phyloP scores from a whole-genome alignment of 495 filamentous ascomycete species.

The Lasiosphaeriaceae sp. region DNA sequence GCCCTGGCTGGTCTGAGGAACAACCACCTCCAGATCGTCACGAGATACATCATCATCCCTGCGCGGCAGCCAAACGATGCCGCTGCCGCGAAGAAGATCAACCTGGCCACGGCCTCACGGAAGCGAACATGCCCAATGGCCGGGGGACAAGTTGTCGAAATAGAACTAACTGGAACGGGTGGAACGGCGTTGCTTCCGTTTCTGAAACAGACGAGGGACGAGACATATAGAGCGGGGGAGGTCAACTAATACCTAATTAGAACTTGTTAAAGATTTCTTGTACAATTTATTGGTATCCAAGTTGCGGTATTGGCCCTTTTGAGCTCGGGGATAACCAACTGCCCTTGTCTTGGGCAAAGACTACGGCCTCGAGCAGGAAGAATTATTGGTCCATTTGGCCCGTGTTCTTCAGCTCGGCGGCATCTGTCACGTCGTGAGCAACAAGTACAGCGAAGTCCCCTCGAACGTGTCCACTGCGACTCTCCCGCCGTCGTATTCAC shows the following conservation, averaged over 20 bases:
- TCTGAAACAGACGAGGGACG: constrained; percentile 89
- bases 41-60: constrained; percentile 84
- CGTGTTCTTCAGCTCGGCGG: too few species aligned
- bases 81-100: constrained; percentile 29
- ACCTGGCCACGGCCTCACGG: constrained; percentile 54
- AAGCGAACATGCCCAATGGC: constrained; percentile 20
- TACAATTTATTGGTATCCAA: too few species aligned
- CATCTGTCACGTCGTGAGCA: too few species aligned
- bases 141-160: constrained; percentile 25
- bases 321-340: too few species aligned
- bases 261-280: too few species aligned
- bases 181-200: constrained; percentile 91
- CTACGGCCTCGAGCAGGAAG: too few species aligned
- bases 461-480: too few species aligned
- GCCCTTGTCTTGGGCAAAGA: too few species aligned
- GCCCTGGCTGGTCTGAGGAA: constrained; percentile 80
- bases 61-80: constrained; percentile 28
- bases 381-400: too few species aligned
- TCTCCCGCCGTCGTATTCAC: too few species aligned
- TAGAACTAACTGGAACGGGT: constrained; percentile 75
- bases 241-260: neutral
- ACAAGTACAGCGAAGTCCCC: too few species aligned
- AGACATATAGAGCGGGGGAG: constrained; percentile 48
- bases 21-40: constrained; percentile 89
- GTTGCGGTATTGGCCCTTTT: too few species aligned